Conservation (phyloP, 805 yeast genomes). For the Myxozyma melibiosi region DNA sequence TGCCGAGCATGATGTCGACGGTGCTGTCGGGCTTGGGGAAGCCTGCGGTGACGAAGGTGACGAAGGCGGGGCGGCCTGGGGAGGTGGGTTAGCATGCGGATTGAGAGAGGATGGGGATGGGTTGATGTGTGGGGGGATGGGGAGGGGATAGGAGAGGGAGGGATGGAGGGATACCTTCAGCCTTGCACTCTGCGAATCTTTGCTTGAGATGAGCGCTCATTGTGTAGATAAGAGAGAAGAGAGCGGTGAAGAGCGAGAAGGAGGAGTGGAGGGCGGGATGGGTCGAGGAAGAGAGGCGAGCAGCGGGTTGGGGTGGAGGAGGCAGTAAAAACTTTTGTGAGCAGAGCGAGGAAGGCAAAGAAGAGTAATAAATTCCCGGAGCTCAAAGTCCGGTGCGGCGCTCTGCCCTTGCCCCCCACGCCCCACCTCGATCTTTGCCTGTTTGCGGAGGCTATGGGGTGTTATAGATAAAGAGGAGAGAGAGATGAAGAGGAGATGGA, state of each 20-base stretch:
- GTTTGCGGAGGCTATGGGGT: too few species aligned
- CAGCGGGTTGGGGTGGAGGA: not conserved
- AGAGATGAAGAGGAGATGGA: too few species aligned
- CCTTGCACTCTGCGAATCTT: constrained; percentile 29
- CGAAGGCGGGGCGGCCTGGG: constrained; percentile 76
- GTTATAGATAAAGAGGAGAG: too few species aligned
- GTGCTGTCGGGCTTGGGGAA: constrained; percentile 88
- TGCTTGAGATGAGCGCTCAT: constrained; percentile 23
- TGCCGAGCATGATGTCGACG: constrained; percentile 77
- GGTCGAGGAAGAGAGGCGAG: not conserved
- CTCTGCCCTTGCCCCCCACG: too few species aligned
- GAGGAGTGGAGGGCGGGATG: not conserved
- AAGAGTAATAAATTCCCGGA: too few species aligned
- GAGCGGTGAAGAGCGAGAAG: not conserved
- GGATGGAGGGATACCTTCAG: constrained; percentile 19
- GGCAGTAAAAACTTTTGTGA: not conserved
- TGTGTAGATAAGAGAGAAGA: not conserved
- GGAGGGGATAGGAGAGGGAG: not conserved
- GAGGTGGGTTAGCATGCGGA: not conserved
- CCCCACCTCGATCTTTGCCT: too few species aligned
- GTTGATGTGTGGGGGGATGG: too few species aligned
- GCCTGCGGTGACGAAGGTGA: constrained; percentile 93
- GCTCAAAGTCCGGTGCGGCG: too few species aligned
- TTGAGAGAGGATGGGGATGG: not conserved
- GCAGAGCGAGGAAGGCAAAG: not conserved